A percentile compares a stretch with the other conserved stretches of the same genome.
phyloP scores from a whole-genome alignment of 2,329 filamentous ascomycete species.

The Diplocarpon mali region DNA sequence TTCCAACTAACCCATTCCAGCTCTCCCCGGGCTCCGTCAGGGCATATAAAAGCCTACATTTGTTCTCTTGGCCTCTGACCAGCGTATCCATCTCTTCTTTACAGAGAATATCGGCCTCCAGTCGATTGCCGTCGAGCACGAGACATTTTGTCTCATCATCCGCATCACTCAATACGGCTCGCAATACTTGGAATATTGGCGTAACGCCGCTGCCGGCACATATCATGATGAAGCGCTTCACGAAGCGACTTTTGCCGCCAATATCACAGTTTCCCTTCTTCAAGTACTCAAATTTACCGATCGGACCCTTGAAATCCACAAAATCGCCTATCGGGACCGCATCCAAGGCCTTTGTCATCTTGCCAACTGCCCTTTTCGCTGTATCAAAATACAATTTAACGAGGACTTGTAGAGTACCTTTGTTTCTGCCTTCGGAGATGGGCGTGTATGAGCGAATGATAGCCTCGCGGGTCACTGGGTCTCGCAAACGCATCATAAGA shows the following conservation, averaged over 20 bases:
- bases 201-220: slow-evolving; percentile 85
- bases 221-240: slow-evolving; percentile 72
- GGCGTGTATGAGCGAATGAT: slow-evolving; percentile 86
- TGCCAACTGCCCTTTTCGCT: slow-evolving; percentile 49
- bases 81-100: slow-evolving; percentile 59
- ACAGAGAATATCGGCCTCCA: slow-evolving; percentile 74
- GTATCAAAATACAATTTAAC: slow-evolving; percentile 72
- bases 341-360: slow-evolving; percentile 75
- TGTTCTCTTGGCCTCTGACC: slow-evolving; percentile 38
- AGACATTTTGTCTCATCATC: slow-evolving; percentile 56
- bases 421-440: slow-evolving; percentile 50
- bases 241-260: slow-evolving; percentile 40
- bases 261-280: slow-evolving; percentile 54
- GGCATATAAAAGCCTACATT: slow-evolving; percentile 56
- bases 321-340: slow-evolving; percentile 57
- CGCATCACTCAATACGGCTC: slow-evolving; percentile 57
- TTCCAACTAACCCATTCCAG: slow-evolving; percentile 60
- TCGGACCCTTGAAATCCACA: slow-evolving; percentile 80
- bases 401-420: slow-evolving; percentile 61
- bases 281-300: slow-evolving; percentile 74
- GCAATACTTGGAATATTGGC: slow-evolving; percentile 77
- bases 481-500: slow-evolving; percentile 69
- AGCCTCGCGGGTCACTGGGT: slow-evolving; percentile 57
- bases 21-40: slow-evolving; percentile 50
- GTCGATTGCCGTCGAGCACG: slow-evolving; percentile 68